Evolutionary conservation across 345 rosid genomes (phyloP).

Genomic region (Conringia planisiliqua): DNA sequence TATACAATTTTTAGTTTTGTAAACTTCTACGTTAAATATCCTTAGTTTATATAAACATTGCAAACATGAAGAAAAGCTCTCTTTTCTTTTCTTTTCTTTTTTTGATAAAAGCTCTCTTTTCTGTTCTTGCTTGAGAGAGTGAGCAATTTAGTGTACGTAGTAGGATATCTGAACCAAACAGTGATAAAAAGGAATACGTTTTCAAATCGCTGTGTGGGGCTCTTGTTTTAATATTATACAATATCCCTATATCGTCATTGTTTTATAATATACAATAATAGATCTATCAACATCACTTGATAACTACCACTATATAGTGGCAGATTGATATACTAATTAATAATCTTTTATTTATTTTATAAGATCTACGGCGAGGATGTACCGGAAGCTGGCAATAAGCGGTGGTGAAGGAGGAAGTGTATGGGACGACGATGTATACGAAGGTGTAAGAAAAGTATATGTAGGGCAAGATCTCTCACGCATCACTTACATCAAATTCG

Average conservation of each 20-base stretch:
- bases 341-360: background rate
- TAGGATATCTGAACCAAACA: background rate
- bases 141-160: background rate
- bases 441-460: constrained; percentile 25
- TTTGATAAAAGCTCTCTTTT: background rate
- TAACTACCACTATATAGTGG: background rate
- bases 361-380: background rate
- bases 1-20: background rate
- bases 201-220: background rate
- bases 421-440: constrained; percentile 31
- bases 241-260: background rate
- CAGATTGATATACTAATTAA: background rate
- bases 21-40: background rate
- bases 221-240: background rate
- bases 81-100: no score
- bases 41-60: background rate
- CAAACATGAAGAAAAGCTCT: no score
- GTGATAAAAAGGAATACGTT: background rate
- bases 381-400: background rate
- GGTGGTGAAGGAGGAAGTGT: constrained; percentile 28
- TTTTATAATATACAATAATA: background rate
- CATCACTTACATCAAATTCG: constrained; percentile 25
- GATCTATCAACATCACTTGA: background rate
- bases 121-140: background rate
- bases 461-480: constrained; percentile 21